phyloP scores from a whole-genome alignment of 306 rosid genomes.

The Quercus glauca region DNA sequence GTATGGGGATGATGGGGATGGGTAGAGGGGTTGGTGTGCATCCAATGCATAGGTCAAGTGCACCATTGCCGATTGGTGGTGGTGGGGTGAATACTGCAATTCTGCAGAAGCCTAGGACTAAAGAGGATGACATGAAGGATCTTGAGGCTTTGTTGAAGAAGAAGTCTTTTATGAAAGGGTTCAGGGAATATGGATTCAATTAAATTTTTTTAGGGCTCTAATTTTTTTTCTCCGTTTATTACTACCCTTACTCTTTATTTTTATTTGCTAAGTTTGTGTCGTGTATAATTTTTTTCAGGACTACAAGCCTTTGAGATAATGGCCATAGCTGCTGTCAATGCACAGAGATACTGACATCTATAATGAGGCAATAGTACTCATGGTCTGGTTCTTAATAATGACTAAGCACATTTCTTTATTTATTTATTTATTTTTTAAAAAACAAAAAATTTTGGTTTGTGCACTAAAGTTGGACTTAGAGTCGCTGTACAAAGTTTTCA shows the following conservation, averaged over 20 bases:
- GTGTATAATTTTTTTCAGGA: constrained; percentile 41
- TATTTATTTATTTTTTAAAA: too few species aligned
- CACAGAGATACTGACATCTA: neutral
- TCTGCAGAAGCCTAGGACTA: constrained; percentile 46
- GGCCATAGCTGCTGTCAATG: constrained; percentile 72
- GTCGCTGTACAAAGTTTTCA: too few species aligned
- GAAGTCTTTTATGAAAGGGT: constrained; percentile 65
- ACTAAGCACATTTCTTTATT: neutral
- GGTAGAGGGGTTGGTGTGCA: constrained; percentile 63
- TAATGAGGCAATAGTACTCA: neutral
- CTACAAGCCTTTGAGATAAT: constrained; percentile 89
- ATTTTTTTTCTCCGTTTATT: too few species aligned
- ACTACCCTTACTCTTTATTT: too few species aligned
- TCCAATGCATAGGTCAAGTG: constrained; percentile 64
- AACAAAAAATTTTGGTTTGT: neutral
- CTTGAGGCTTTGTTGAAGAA: constrained; percentile 84
- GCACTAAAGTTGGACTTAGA: neutral
- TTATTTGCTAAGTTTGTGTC: too few species aligned
- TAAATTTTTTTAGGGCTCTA: neutral
- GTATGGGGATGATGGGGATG: constrained; percentile 62
- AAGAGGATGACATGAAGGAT: constrained; percentile 90
- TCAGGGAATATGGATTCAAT: too few species aligned
- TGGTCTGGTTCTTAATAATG: neutral
- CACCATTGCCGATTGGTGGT: constrained; percentile 38
- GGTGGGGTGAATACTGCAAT: constrained; percentile 42